Evolutionary conservation across 108 stramenopile genomes (phyloP), one percentile per base, ranked within the genome.

Genomic region (Fragilariopsis cylindrus): DNA sequence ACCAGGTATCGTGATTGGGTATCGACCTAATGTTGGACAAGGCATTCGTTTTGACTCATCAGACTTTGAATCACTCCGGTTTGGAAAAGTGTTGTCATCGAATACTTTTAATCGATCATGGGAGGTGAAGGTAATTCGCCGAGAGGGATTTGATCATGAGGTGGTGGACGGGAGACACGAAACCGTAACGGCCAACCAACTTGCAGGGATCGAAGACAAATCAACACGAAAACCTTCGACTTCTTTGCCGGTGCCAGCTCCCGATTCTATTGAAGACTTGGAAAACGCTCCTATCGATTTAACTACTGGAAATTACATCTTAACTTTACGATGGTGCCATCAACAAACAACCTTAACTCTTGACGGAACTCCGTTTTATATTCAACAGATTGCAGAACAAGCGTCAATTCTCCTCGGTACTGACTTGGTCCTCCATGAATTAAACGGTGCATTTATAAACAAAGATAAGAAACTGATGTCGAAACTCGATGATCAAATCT

Each of bases 301-400:
- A 12, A 79, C 76, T 12, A 62, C 86, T 42, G 88, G 88, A 11
- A 77, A 91, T 57, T 76, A 89, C 7, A 82, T 89, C 19, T 76
- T 91, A 47, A 70, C 80, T 48, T 74, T 91, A 0, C 76, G 85
- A 6, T 91, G 90, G 90, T 87, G 88, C 63, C 84, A 85, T 21
- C 78, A 79, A 48, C 68, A 79, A 60, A 58, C 63, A 12, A 63
- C 43, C 4, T 75, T 87, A 42, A 67, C 56, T 47, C 48, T 48
- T 11, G 42, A 47, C 50, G 15, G 16, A 55, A 21, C 40, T 16
- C 57, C 41, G 15, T 64, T 49, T n/a, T 45, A 48, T 12, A 66
- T 78, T 12, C 72, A 54, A 39, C 69, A 77, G 41, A 63, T 91
- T 30, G 88, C 86, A 1, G 86, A 91, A 55, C 76, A 78, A 46